These are phyloP conservation scores for Citrus reticulata DNA, from an alignment of 345 rosid genomes.

Conservation along the genomic window DNA sequence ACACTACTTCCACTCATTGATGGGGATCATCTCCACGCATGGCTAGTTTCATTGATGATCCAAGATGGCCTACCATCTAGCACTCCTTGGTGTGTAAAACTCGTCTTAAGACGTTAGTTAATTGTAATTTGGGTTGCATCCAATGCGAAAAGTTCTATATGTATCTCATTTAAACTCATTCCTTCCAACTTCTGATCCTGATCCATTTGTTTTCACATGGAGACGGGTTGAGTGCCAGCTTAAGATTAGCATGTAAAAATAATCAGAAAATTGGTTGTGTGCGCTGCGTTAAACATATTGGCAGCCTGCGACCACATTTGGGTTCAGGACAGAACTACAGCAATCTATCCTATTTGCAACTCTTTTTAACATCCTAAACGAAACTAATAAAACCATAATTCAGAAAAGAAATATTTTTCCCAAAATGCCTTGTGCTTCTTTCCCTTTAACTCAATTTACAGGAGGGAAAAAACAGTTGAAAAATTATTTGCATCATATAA, in stretches of 20 bases:
- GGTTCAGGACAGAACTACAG: not conserved
- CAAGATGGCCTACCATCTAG: not conserved
- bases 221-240: too few species aligned
- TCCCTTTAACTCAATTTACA: constrained; percentile 21
- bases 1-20: not conserved
- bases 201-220: too few species aligned
- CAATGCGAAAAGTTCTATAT: not conserved
- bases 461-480: not conserved
- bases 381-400: not conserved
- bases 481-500: constrained; percentile 23
- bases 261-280: too few species aligned
- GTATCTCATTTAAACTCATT: not conserved
- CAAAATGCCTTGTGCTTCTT: constrained; percentile 2
- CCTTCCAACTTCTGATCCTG: too few species aligned
- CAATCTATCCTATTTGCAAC: not conserved
- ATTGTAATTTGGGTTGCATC: not conserved
- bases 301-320: not conserved
- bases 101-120: not conserved
- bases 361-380: not conserved
- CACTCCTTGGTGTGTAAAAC: not conserved
- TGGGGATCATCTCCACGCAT: not conserved
- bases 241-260: too few species aligned
- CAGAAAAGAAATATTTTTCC: not conserved
- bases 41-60: not conserved
- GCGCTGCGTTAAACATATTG: too few species aligned